Evolutionary conservation across 352 stramenopile genomes (phyloP).

Genomic region (Pythium guiyangense): DNA sequence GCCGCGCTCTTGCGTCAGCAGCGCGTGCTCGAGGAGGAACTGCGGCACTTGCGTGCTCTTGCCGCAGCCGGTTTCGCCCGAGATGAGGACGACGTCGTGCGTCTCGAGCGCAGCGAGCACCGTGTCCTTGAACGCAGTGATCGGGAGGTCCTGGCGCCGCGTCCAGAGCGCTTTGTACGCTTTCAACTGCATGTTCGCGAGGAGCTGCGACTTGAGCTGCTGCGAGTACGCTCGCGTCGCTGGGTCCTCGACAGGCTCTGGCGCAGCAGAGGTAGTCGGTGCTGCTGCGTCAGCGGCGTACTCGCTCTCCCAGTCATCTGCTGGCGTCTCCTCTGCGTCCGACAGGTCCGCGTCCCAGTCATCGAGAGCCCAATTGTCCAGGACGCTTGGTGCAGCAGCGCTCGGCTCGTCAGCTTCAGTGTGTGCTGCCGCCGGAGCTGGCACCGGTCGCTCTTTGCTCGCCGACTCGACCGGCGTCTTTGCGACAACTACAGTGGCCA

Average conservation of each 20-base stretch:
- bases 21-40: constrained; percentile 92
- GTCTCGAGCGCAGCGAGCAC: constrained; percentile 74
- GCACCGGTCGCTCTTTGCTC: background rate
- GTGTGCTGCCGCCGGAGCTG: background rate
- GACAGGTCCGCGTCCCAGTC: constrained; percentile 70
- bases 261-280: constrained; percentile 5
- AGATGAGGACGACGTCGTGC: constrained; percentile 93
- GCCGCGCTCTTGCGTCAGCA: constrained; percentile 51
- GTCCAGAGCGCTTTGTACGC: constrained; percentile 35
- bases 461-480: no score
- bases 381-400: background rate
- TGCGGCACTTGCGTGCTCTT: constrained; percentile 97
- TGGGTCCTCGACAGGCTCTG: constrained; percentile 19
- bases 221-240: constrained; percentile 22
- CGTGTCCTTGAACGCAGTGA: constrained; percentile 63
- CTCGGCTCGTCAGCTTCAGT: background rate
- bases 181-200: constrained; percentile 28
- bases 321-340: constrained; percentile 13
- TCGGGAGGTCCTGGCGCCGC: constrained; percentile 67
- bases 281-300: background rate
- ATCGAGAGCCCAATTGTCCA: constrained; percentile 60
- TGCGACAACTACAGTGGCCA: background rate
- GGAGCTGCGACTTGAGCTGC: constrained; percentile 31
- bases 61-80: constrained; percentile 93
- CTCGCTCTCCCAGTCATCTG: constrained; percentile 8